Evolutionary conservation across 106 monocot genomes (phyloP), one percentile per base, ranked within the genome.

Genomic region (Dendrobium huoshanense): DNA sequence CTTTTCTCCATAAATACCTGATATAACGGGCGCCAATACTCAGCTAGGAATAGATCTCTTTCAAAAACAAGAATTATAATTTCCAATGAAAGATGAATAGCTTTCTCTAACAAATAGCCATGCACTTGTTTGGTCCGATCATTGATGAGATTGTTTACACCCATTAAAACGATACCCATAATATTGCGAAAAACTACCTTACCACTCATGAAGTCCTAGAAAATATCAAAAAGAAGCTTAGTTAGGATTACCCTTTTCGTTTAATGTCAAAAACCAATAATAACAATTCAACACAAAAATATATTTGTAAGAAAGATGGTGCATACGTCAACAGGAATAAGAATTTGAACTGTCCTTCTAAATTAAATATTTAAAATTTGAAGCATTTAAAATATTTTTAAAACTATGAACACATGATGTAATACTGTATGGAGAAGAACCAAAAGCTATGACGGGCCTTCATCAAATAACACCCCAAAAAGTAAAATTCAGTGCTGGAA

Each of bases 151-250:
- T 85, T 83, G 77, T 92, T 86, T 27, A 91, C 92, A 19, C 97
- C 97, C 73, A 88, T n/a, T 58, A 81, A 89, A 40, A 94, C 81
- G 67, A 98, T 94, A 75, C 90, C 85, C 94, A 98, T 94, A 25
- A 98, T 85, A 81, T 98, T 98, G n/a, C 92, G 88, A 72, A 90
- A 98, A 65, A 81, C 87, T 45, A 84, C 61, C 83, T 86, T 94
- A 33, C 94, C 94, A 84, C 97, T 88, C 97, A 98, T 94, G 82
- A 98, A 92, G 83, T 98, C 97, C 97, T 98, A 68, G 22, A 77
- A 44, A 79, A 40, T 29, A 65, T 25, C 7, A 67, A 64, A 64
- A 41, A 61, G 2, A 13, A 41, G 40, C 18, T 76, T 41, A 76
- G 2, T 51, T 49, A 49, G 9, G 11, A 76, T 49, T 75, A 16